These are phyloP conservation scores for Lactarius deliciosus DNA, from an alignment of 768 basidiomycete genomes.

Conservation along the genomic window DNA sequence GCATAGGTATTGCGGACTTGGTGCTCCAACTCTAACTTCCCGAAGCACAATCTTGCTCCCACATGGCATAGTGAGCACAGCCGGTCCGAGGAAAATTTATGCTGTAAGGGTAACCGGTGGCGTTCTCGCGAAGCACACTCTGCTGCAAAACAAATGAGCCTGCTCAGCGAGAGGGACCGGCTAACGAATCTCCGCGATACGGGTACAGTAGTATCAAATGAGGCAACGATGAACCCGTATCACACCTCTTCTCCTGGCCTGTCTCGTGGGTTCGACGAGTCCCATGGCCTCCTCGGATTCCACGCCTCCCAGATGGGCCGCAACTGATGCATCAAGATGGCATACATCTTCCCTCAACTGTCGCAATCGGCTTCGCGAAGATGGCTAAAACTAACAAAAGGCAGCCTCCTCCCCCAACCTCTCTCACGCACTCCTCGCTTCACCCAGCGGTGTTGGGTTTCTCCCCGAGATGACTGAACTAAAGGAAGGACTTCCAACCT, in stretches of 20 bases:
- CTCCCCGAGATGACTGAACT: slow-evolving; percentile 4
- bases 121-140: not conserved
- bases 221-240: not conserved
- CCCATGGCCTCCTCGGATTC: not conserved
- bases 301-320: no score
- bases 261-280: not conserved
- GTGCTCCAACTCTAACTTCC: no score
- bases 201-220: not conserved
- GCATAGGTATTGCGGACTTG: no score
- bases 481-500: not conserved
- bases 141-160: not conserved
- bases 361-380: not conserved
- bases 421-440: not conserved
- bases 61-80: no score
- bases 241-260: not conserved
- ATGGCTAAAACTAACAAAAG: not conserved
- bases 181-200: not conserved
- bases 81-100: no score
- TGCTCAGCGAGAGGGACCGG: not conserved
- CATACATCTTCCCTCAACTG: not conserved
- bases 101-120: not conserved
- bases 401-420: no score
- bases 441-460: not conserved
- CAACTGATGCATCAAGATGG: not conserved
- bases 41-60: no score